Percentiles rank a stretch among this genome's conserved stretches.
Evolutionary conservation across 2,329 filamentous ascomycete species (phyloP).

Genomic region (Aschersonia sp.): DNA sequence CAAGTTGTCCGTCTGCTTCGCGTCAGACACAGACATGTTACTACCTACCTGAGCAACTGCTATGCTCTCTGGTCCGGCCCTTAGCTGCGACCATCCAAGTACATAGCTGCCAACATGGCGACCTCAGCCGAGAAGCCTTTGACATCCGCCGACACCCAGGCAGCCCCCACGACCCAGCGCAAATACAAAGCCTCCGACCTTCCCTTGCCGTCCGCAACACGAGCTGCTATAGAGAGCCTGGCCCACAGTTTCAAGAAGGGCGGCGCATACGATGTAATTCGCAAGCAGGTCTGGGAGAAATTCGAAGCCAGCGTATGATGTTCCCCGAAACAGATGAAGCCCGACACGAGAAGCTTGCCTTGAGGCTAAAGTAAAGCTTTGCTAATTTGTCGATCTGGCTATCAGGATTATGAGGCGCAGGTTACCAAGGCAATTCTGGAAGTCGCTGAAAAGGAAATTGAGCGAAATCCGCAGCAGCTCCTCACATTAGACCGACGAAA

Average conservation of each 20-base stretch:
- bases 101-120: slow-evolving; percentile 9
- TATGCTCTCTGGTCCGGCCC: background rate
- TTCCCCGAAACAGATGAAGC: background rate
- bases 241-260: slow-evolving; percentile 79
- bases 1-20: too few relatives aligned
- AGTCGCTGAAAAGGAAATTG: slow-evolving; percentile 59
- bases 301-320: slow-evolving; percentile 54
- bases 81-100: background rate
- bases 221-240: slow-evolving; percentile 58
- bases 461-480: slow-evolving; percentile 56
- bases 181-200: slow-evolving; percentile 64
- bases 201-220: slow-evolving; percentile 58
- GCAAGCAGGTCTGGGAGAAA: slow-evolving; percentile 64
- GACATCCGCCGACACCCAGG: slow-evolving; percentile 6
- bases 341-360: too few relatives aligned
- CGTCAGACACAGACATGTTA: too few relatives aligned
- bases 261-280: slow-evolving; percentile 65
- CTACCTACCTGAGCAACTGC: background rate
- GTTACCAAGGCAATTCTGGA: slow-evolving; percentile 53
- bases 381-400: slow-evolving; percentile 1
- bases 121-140: slow-evolving; percentile 11
- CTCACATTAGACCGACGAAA: slow-evolving; percentile 61
- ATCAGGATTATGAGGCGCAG: slow-evolving; percentile 53
- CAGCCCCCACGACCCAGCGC: slow-evolving; percentile 10
- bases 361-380: background rate